phyloP scores from a whole-genome alignment of 2,329 filamentous ascomycete genomes.

The Elsinoe batatas region DNA sequence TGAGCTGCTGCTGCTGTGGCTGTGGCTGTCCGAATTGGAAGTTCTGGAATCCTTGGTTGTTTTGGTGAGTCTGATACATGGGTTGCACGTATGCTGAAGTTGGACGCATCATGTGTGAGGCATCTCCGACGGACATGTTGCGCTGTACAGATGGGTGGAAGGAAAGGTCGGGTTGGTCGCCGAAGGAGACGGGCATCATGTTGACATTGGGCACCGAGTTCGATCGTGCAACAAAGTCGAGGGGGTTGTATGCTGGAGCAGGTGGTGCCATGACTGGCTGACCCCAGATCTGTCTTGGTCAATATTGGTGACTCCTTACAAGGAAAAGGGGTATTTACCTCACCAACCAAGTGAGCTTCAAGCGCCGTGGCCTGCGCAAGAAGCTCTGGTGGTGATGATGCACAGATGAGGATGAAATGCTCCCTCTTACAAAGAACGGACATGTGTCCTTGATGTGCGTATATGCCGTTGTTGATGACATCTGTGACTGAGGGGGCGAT shows the following conservation, averaged over 20 bases:
- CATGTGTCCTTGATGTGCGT: background rate
- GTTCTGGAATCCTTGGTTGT: background rate
- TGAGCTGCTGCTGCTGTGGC: background rate
- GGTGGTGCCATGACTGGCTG: slow-evolving; percentile 8
- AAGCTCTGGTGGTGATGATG: slow-evolving; percentile 11
- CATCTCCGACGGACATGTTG: slow-evolving; percentile 2
- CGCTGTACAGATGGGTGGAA: slow-evolving; percentile 1
- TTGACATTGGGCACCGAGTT: slow-evolving; percentile 2
- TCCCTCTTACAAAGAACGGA: slow-evolving; percentile 9
- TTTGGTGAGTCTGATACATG: background rate
- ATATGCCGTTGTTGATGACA: slow-evolving; percentile 5
- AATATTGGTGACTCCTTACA: background rate
- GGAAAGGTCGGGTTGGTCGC: slow-evolving; percentile 2
- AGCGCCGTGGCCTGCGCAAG: slow-evolving; percentile 8
- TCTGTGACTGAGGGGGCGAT: background rate
- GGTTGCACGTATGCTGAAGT: background rate
- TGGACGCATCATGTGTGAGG: slow-evolving; percentile 9
- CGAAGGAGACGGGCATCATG: slow-evolving; percentile 3
- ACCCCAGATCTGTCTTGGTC: slow-evolving; percentile 9
- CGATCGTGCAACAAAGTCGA: background rate
- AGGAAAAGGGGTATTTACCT: background rate
- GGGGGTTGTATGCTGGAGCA: slow-evolving; percentile 1
- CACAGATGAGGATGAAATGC: slow-evolving; percentile 12
- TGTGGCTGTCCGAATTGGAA: background rate
- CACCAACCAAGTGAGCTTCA: slow-evolving; percentile 10